A percentile compares a stretch with the other conserved stretches of the same genome.
phyloP scores from a whole-genome alignment of 2,329 filamentous ascomycete species.

The Metarhizium sp. region DNA sequence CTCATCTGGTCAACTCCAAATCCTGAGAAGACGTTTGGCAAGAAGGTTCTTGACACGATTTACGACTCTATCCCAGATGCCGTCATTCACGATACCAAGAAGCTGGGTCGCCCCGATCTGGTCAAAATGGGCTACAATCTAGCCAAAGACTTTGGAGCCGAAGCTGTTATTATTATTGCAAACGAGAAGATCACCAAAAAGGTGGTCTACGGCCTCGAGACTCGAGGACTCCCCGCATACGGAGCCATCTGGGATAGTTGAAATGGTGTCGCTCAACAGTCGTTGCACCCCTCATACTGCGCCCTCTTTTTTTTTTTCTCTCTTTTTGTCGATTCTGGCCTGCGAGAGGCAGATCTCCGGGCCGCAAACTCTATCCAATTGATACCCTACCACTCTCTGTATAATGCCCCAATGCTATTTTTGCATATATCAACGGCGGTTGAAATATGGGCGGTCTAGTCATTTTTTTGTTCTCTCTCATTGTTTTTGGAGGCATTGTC shows the following conservation, averaged over 20 bases:
- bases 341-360: background rate
- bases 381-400: background rate
- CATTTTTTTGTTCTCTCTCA: background rate
- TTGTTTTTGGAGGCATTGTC: background rate
- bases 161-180: conserved; percentile 66
- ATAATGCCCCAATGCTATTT: background rate
- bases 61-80: conserved; percentile 48
- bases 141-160: conserved; percentile 44
- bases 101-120: conserved; percentile 49
- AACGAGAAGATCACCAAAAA: conserved; percentile 59
- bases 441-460: background rate
- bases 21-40: conserved; percentile 54
- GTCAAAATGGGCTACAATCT: conserved; percentile 42
- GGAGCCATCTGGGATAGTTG: conserved; percentile 63
- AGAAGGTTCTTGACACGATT: conserved; percentile 46
- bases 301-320: no score
- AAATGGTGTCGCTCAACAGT: background rate
- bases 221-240: conserved; percentile 55
- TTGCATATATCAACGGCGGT: background rate
- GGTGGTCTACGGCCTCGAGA: conserved; percentile 61
- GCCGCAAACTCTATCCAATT: background rate
- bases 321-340: no score
- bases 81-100: conserved; percentile 57
- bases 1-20: conserved; percentile 61
- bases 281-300: background rate